These are phyloP conservation scores for Ramalina intermedia DNA, from an alignment of 495 filamentous ascomycete genomes.

Conservation along the genomic window DNA sequence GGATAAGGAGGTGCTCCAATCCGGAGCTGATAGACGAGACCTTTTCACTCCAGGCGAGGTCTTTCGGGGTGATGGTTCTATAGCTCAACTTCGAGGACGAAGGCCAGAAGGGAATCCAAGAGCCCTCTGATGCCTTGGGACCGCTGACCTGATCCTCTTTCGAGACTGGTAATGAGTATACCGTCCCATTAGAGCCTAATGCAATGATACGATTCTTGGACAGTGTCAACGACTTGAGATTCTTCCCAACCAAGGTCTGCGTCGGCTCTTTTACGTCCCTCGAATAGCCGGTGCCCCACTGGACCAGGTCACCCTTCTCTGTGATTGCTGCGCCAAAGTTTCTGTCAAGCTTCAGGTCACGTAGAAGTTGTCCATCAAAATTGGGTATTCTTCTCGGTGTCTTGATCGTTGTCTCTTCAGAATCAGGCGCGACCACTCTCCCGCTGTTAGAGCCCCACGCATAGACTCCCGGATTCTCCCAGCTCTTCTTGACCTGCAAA, in stretches of 20 bases:
- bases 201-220: constrained; percentile 75
- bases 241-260: constrained; percentile 66
- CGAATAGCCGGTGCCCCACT: constrained; percentile 77
- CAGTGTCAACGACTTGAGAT: constrained; percentile 54
- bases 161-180: constrained; percentile 79
- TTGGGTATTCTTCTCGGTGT: constrained; percentile 62
- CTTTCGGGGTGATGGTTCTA: constrained; percentile 50
- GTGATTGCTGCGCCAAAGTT: constrained; percentile 79
- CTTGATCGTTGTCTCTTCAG: constrained; percentile 60
- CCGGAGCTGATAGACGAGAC: constrained; percentile 60
- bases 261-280: constrained; percentile 40
- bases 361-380: constrained; percentile 72
- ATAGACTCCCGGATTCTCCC: constrained; percentile 83
- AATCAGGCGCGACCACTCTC: constrained; percentile 70
- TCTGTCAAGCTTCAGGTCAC: constrained; percentile 75
- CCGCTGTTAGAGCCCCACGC: constrained; percentile 87
- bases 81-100: constrained; percentile 48
- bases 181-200: constrained; percentile 57
- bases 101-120: constrained; percentile 67
- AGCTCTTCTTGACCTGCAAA: constrained; percentile 72
- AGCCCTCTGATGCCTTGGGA: constrained; percentile 43
- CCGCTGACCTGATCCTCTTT: constrained; percentile 50
- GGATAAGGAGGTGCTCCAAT: constrained; percentile 67
- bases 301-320: constrained; percentile 77
- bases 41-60: constrained; percentile 57